Conservation (phyloP, 106 monocot genomes). For the Vanilla planifolia region DNA sequence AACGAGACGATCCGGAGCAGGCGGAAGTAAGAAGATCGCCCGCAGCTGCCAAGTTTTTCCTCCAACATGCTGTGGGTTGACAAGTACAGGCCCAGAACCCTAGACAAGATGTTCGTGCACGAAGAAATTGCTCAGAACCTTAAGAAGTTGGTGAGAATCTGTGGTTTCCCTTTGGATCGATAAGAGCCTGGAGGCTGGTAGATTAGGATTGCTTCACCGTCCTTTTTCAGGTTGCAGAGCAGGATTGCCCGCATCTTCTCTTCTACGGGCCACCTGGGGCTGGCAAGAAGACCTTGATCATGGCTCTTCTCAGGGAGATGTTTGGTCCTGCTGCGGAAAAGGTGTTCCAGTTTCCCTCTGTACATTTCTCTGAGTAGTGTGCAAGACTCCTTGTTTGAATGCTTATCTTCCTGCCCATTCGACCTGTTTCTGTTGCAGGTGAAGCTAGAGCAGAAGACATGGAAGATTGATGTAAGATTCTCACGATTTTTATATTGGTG, state of each 20-base stretch:
- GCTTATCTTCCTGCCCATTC: not conserved
- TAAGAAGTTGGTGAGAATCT: slow-evolving; percentile 63
- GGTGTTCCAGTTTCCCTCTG: slow-evolving; percentile 27
- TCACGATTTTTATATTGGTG: too few species aligned
- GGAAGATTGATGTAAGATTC: slow-evolving; percentile 86
- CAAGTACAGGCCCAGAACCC: slow-evolving; percentile 86
- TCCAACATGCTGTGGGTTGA: slow-evolving; percentile 96
- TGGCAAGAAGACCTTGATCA: slow-evolving; percentile 93
- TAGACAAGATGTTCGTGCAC: slow-evolving; percentile 85
- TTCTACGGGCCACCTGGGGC: slow-evolving; percentile 94
- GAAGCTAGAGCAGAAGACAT: slow-evolving; percentile 89
- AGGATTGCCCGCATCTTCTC: slow-evolving; percentile 90
- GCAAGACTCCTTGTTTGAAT: not conserved
- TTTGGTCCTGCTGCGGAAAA: slow-evolving; percentile 82
- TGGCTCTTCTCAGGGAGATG: slow-evolving; percentile 92
- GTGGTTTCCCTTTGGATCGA: not conserved
- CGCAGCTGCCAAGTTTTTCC: not conserved
- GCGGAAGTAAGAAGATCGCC: too few species aligned
- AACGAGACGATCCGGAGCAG: too few species aligned
- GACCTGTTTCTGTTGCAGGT: slow-evolving; percentile 46
- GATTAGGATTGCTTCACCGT: too few species aligned
- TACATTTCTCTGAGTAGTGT: too few species aligned
- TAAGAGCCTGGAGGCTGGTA: too few species aligned
- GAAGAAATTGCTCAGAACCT: slow-evolving; percentile 76
- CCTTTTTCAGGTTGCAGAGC: slow-evolving; percentile 66